phyloP scores from a whole-genome alignment of 306 rosid genomes.

The Gastrolobium bilobum region DNA sequence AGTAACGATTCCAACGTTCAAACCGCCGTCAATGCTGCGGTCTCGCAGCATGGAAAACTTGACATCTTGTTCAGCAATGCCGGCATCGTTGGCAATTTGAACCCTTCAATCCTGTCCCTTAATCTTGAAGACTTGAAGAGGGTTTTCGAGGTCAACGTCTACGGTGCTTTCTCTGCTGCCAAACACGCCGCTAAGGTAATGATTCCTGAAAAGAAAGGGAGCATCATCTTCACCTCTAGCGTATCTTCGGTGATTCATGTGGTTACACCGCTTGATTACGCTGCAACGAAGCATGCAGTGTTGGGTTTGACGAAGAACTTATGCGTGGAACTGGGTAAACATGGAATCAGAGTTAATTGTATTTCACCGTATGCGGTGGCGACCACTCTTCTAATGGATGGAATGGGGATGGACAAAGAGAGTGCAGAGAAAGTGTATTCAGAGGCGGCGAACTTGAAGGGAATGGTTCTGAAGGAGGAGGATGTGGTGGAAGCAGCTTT shows the following conservation, averaged over 20 bases:
- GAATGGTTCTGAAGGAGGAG: constrained; percentile 14
- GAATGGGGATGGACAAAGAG: constrained; percentile 42
- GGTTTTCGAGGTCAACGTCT: constrained; percentile 64
- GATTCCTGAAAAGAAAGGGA: constrained; percentile 60
- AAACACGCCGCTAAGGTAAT: constrained; percentile 67
- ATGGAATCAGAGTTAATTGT: constrained; percentile 70
- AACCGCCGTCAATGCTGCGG: constrained; percentile 43
- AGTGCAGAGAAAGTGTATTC: neutral
- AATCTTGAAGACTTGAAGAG: constrained; percentile 48
- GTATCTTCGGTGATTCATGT: constrained; percentile 46
- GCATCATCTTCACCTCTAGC: constrained; percentile 64
- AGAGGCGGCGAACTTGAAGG: constrained; percentile 40
- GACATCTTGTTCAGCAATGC: constrained; percentile 71
- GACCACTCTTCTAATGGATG: constrained; percentile 53
- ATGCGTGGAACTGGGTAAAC: constrained; percentile 68
- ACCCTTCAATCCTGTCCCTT: constrained; percentile 41
- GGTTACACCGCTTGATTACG: constrained; percentile 52
- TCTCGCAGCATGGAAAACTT: constrained; percentile 55
- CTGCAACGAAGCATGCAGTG: constrained; percentile 67
- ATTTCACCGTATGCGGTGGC: constrained; percentile 65
- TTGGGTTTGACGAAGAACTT: constrained; percentile 68
- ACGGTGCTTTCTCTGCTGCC: constrained; percentile 61
- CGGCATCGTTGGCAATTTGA: constrained; percentile 48
- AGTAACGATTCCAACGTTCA: constrained; percentile 53
- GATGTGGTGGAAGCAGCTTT: constrained; percentile 42